Percentiles rank a stretch among this genome's conserved stretches.
phyloP scores from a whole-genome alignment of 805 yeast genomes.

The Starmerella apicola region DNA sequence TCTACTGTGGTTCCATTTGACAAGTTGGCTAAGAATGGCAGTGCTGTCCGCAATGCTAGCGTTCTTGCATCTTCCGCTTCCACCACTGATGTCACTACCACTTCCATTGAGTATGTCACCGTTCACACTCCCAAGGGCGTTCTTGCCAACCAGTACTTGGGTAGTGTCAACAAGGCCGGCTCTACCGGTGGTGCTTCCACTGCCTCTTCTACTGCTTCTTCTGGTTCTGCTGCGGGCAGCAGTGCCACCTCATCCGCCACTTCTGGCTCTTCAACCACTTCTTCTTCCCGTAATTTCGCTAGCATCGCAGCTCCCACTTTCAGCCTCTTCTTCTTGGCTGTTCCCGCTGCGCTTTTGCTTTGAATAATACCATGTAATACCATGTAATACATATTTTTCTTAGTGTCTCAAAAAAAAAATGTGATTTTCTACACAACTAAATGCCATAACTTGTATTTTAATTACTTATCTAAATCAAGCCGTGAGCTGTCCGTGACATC shows the following conservation, averaged over 20 bases:
- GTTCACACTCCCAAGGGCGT: conserved; percentile 1
- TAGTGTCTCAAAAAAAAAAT: no score
- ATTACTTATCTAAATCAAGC: no score
- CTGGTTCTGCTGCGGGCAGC: neutral
- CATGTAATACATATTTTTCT: no score
- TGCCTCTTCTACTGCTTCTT: conserved; percentile 2
- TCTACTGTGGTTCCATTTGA: conserved; percentile 14
- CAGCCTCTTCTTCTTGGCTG: neutral
- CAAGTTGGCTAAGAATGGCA: conserved; percentile 6
- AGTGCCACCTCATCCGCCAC: conserved; percentile 4
- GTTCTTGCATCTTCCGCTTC: neutral
- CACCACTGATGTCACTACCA: neutral
- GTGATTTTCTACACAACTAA: no score
- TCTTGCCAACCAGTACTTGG: conserved; percentile 12
- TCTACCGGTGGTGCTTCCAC: conserved; percentile 3
- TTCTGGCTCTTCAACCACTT: conserved; percentile 2
- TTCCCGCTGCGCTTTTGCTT: no score
- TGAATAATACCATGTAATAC: no score
- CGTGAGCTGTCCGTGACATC: no score
- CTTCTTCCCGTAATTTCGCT: neutral
- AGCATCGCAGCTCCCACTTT: neutral
- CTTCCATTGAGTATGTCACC: conserved; percentile 1
- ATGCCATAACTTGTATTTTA: no score
- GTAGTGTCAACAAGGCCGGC: conserved; percentile 11
- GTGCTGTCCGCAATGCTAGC: conserved; percentile 12